Evolutionary conservation across 768 basidiomycete genomes (phyloP).

Genomic region (Kwoniella pini): DNA sequence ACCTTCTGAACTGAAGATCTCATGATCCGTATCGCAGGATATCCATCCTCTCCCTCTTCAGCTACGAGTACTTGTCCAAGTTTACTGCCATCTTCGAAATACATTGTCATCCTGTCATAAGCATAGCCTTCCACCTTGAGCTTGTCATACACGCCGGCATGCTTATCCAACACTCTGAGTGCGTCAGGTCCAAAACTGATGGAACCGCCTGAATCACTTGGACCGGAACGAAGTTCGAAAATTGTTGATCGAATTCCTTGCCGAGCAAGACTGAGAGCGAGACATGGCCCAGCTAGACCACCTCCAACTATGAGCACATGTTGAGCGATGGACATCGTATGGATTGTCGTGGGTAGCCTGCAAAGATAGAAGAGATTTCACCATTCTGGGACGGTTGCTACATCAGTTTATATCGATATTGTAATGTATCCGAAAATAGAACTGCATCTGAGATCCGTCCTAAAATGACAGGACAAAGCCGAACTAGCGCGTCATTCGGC

Average conservation of each 20-base stretch:
- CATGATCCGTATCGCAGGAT: slow-evolving; percentile 29
- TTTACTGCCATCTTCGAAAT: slow-evolving; percentile 18
- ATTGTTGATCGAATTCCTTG: slow-evolving; percentile 30
- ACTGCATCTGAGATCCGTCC: no score
- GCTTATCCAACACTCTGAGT: slow-evolving; percentile 27
- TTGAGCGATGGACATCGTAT: neutral
- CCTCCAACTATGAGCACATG: slow-evolving; percentile 26
- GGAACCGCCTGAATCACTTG: slow-evolving; percentile 25
- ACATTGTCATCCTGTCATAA: slow-evolving; percentile 22
- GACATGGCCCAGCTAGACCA: slow-evolving; percentile 23
- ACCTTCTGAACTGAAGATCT: slow-evolving; percentile 21
- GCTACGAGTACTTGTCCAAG: slow-evolving; percentile 3
- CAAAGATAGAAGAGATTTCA: no score
- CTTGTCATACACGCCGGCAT: slow-evolving; percentile 24
- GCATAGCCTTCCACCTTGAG: slow-evolving; percentile 18
- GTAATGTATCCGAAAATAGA: no score
- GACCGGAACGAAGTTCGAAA: slow-evolving; percentile 25
- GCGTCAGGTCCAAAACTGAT: slow-evolving; percentile 32
- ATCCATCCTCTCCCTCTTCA: slow-evolving; percentile 12
- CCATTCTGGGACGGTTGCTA: no score
- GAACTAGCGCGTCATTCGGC: no score
- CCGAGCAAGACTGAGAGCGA: slow-evolving; percentile 29
- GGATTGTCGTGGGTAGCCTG: no score
- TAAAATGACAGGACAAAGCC: no score
- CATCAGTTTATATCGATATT: no score